phyloP scores from a whole-genome alignment of 805 yeast species.

The Cyberlindnera sargentensis region DNA sequence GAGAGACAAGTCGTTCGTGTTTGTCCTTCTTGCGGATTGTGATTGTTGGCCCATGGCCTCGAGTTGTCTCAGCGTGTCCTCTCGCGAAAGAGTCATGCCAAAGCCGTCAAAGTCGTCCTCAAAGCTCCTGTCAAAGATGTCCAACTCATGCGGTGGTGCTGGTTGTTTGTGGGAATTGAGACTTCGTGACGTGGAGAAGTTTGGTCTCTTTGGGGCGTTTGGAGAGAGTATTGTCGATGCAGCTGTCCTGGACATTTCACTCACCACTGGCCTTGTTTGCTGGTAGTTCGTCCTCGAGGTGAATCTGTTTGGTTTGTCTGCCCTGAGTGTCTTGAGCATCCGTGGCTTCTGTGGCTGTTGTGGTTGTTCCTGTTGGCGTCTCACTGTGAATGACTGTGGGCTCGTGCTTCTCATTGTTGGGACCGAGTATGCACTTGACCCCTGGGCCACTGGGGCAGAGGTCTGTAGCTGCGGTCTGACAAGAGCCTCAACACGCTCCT shows the following conservation, averaged over 20 bases:
- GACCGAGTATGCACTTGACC: slow-evolving; percentile 10
- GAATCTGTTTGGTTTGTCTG: not conserved
- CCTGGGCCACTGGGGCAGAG: too few relatives aligned
- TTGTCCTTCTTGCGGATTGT: slow-evolving; percentile 11
- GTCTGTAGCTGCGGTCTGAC: not conserved
- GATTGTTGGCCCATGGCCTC: slow-evolving; percentile 21
- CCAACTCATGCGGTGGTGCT: slow-evolving; percentile 11
- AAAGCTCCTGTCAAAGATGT: slow-evolving; percentile 20
- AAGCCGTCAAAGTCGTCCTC: slow-evolving; percentile 18
- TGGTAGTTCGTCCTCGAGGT: not conserved
- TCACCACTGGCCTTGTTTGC: not conserved
- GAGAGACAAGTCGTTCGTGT: slow-evolving; percentile 4
- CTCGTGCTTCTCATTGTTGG: slow-evolving; percentile 19
- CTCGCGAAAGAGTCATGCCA: slow-evolving; percentile 16
- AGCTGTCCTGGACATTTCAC: slow-evolving; percentile 21
- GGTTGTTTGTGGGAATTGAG: slow-evolving; percentile 1
- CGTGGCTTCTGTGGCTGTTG: slow-evolving; percentile 17
- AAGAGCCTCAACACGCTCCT: slow-evolving; percentile 24
- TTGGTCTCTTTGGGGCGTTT: not conserved
- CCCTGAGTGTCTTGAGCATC: slow-evolving; percentile 9
- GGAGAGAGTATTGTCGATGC: slow-evolving; percentile 15
- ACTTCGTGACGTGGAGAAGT: slow-evolving; percentile 21
- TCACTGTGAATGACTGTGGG: slow-evolving; percentile 22
- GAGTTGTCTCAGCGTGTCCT: slow-evolving; percentile 20
- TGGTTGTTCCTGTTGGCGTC: slow-evolving; percentile 16